These are phyloP conservation scores for Sclerotinia subarctica DNA, from an alignment of 2,329 filamentous ascomycete genomes.

Conservation along the genomic window DNA sequence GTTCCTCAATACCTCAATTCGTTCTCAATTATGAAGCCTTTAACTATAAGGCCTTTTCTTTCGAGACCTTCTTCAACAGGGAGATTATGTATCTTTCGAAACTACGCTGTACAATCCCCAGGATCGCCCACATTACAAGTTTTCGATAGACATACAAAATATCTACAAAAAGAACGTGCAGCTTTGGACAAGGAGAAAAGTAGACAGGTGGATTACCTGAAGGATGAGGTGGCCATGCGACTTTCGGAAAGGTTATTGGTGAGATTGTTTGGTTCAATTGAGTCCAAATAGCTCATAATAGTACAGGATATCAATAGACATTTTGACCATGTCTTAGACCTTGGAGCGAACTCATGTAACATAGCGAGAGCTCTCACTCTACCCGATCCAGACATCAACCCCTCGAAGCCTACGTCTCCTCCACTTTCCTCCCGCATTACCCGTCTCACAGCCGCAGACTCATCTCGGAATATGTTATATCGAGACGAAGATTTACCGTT, in stretches of 20 bases:
- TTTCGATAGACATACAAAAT: slow-evolving; percentile 86
- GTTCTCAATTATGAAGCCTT: slow-evolving; percentile 31
- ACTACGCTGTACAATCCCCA: slow-evolving; percentile 75
- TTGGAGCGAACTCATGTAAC: slow-evolving; percentile 95
- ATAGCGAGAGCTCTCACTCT: slow-evolving; percentile 77
- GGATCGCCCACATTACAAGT: slow-evolving; percentile 80
- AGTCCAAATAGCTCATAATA: slow-evolving; percentile 7
- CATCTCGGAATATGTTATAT: slow-evolving; percentile 72
- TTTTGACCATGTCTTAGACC: slow-evolving; percentile 81
- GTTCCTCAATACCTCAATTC: not conserved
- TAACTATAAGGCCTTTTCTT: slow-evolving; percentile 30
- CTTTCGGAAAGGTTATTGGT: slow-evolving; percentile 83
- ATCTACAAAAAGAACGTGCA: slow-evolving; percentile 85
- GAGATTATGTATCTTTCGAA: slow-evolving; percentile 42
- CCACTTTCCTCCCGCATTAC: slow-evolving; percentile 70
- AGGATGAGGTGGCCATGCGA: slow-evolving; percentile 83
- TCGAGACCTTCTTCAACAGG: slow-evolving; percentile 25
- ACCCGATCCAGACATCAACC: slow-evolving; percentile 60
- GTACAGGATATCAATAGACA: slow-evolving; percentile 83
- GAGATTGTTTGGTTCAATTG: slow-evolving; percentile 31
- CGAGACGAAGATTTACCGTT: slow-evolving; percentile 74
- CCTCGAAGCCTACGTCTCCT: slow-evolving; percentile 52
- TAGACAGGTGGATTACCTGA: slow-evolving; percentile 83
- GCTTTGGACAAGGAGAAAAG: slow-evolving; percentile 67
- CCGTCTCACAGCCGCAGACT: slow-evolving; percentile 76